These are phyloP conservation scores for Globisporangium carolinianum DNA, from an alignment of 352 stramenopile genomes.

Conservation along the genomic window DNA sequence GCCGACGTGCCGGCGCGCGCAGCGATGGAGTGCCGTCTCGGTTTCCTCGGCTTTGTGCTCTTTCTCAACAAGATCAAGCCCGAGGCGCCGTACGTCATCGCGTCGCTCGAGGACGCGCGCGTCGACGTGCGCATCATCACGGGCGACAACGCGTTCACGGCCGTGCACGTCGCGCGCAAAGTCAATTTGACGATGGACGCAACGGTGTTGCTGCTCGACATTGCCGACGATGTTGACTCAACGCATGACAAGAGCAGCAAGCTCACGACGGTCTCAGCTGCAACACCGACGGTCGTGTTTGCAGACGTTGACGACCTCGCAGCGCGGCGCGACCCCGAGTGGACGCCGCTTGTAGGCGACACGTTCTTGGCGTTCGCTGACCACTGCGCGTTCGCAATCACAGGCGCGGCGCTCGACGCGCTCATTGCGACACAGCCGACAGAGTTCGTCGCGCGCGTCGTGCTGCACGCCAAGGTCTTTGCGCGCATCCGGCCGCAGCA, in stretches of 20 bases:
- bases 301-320: constrained; percentile 55
- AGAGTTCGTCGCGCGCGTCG: constrained; percentile 44
- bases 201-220: constrained; percentile 45
- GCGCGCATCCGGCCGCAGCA: constrained; percentile 63
- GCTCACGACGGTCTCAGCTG: background rate
- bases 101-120: constrained; percentile 58
- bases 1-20: constrained; percentile 49
- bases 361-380: constrained; percentile 45
- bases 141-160: constrained; percentile 79
- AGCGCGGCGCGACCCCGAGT: constrained; percentile 16
- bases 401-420: constrained; percentile 46
- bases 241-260: background rate
- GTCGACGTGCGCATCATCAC: constrained; percentile 87
- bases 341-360: constrained; percentile 32
- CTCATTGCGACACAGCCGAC: constrained; percentile 22
- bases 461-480: constrained; percentile 62
- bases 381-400: constrained; percentile 61
- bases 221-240: background rate
- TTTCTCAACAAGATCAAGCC: constrained; percentile 89
- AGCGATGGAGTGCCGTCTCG: constrained; percentile 66
- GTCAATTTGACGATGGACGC: constrained; percentile 67
- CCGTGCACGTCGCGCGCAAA: constrained; percentile 63
- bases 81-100: constrained; percentile 78
- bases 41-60: constrained; percentile 81
- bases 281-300: constrained; percentile 26